A percentile compares a stretch with the other conserved stretches of the same genome.
phyloP scores from a whole-genome alignment of 2,329 filamentous ascomycete genomes.

The Claviceps citrina region DNA sequence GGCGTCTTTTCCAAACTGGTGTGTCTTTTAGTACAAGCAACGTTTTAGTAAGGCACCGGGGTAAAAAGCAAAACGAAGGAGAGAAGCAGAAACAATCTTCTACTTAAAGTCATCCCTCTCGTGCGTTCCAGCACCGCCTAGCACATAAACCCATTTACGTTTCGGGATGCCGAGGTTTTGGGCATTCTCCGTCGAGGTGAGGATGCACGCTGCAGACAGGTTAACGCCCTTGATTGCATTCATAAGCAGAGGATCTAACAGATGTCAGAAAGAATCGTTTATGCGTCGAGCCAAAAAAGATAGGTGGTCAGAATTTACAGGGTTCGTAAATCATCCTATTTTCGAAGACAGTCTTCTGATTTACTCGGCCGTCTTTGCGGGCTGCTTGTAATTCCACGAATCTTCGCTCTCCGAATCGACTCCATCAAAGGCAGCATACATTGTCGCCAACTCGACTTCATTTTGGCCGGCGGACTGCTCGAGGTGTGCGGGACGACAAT shows the following conservation, averaged over 20 bases:
- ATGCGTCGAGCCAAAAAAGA: no score
- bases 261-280: not conserved
- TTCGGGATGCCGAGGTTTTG: conserved; percentile 36
- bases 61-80: not conserved
- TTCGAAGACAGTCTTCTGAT: conserved; percentile 39
- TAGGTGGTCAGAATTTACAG: conserved; percentile 37
- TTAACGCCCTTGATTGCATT: conserved; percentile 59
- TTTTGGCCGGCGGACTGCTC: conserved; percentile 40
- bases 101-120: conserved; percentile 38
- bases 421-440: conserved; percentile 47
- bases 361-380: conserved; percentile 26
- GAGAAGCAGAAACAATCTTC: not conserved
- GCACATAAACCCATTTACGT: conserved; percentile 45
- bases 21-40: not conserved
- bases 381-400: conserved; percentile 41
- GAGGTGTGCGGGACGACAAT: conserved; percentile 41
- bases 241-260: conserved; percentile 49
- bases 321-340: conserved; percentile 56
- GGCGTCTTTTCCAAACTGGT: conserved; percentile 45
- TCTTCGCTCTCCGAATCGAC: conserved; percentile 36
- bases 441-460: conserved; percentile 38
- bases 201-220: conserved; percentile 41
- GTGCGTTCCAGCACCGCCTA: conserved; percentile 46
- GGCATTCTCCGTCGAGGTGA: conserved; percentile 43
- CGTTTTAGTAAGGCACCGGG: not conserved